Evolutionary conservation across 2,329 filamentous ascomycete species (phyloP), one percentile per base, ranked within the genome.

Genomic region (Cadophora gregata): DNA sequence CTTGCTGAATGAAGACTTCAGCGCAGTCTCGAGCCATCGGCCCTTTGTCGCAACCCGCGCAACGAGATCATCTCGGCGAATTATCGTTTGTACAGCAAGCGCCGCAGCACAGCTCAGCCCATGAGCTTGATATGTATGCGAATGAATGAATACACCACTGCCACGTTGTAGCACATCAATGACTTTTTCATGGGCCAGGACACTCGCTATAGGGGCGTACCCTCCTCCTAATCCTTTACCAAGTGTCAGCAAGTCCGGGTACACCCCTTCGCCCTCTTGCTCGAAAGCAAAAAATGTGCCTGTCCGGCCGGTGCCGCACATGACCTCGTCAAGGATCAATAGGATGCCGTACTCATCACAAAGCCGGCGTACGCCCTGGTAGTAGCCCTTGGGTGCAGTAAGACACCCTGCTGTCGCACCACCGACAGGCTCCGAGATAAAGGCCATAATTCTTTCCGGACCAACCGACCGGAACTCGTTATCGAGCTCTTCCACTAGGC

Each of bases 281-380:
- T 86, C 79, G 81, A 82, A 86, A 7, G 83, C 81, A 78, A 88
- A 81, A 71, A 87, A 72, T 61, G 76, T 81, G 1, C 83, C 84
- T 1, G 78, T 79, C 4, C 84, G 77, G 14, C 84, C 84, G 76
- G 82, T 81, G 6, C 84, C 84, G 63, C 81, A 84, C 86, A 90
- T 88, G 65, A 89, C 80, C 74, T 93, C 92, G 73, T 95, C 92
- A 0, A 94, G 78, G 47, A 93, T 88, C 10, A 95, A 79, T 0
- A 95, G 83, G 0, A 88, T 86, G 0, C 89, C 90, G 72, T 93
- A 82, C 68, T 85, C 85, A 58, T 88, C 83, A 75, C 91, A 94
- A 0, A 94, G 79, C 78, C 71, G 85, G 84, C 76, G 61, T 14
- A 93, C 85, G 0, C 88, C 89, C 45, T 81, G 77, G 62, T 93